Percentiles rank a stretch among this genome's conserved stretches.
Evolutionary conservation across 257 asterid genomes (phyloP).

Genomic region (Leptodermis oblonga): DNA sequence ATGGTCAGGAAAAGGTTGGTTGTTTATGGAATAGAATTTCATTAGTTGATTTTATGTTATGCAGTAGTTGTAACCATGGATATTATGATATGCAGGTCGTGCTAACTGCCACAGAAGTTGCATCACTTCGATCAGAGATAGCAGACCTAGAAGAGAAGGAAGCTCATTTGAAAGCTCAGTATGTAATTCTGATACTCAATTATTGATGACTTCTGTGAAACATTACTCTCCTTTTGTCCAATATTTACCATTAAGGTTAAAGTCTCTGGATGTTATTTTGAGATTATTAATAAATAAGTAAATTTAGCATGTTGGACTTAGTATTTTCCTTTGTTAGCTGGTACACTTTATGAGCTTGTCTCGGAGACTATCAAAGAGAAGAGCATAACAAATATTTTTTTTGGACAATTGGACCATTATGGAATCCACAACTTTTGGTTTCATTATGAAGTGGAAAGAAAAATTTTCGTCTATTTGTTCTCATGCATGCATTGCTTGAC

Average conservation of each 20-base stretch:
- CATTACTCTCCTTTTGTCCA: not conserved
- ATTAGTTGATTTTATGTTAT: not conserved
- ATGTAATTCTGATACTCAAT: conserved; percentile 24
- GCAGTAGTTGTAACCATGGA: not conserved
- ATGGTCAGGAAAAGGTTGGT: conserved; percentile 75
- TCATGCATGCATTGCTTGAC: not conserved
- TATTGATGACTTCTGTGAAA: not conserved
- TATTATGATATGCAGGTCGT: conserved; percentile 49
- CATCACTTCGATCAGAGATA: conserved; percentile 92
- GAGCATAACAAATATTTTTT: not conserved
- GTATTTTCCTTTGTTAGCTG: not conserved
- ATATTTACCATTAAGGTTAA: not conserved
- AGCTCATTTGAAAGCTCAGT: conserved; percentile 90
- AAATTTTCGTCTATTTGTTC: not conserved
- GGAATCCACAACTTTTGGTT: not conserved
- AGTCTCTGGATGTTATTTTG: not conserved
- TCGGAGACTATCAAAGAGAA: not conserved
- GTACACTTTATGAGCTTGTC: not conserved
- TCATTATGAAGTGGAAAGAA: not conserved
- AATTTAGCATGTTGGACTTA: not conserved
- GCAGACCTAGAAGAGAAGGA: conserved; percentile 76
- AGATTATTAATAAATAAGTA: not conserved
- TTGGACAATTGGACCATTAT: not conserved
- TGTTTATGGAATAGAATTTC: not conserved
- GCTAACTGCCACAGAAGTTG: conserved; percentile 79